These are phyloP conservation scores for Elsinoe necatrix DNA, from an alignment of 2,329 filamentous ascomycete species.

Conservation along the genomic window DNA sequence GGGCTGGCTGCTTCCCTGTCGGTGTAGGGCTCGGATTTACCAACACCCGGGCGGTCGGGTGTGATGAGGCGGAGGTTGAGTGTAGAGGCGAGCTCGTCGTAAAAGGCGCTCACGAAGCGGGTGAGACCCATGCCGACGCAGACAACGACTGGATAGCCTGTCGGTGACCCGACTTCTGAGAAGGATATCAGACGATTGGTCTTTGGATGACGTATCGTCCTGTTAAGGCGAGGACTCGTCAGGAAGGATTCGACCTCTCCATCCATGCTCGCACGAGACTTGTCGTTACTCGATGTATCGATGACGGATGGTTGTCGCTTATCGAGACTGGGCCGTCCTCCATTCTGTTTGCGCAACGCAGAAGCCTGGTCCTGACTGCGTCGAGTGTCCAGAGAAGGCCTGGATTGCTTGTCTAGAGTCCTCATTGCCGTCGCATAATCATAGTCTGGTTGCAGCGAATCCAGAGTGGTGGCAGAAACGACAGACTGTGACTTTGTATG, in stretches of 20 bases:
- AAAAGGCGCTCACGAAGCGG: slow-evolving; percentile 91
- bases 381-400: not conserved
- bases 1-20: slow-evolving; percentile 72
- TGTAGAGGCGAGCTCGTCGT: slow-evolving; percentile 86
- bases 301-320: slow-evolving; percentile 21
- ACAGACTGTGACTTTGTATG: not conserved
- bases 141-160: slow-evolving; percentile 87
- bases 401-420: slow-evolving; percentile 6
- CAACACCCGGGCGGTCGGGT: slow-evolving; percentile 86
- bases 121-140: slow-evolving; percentile 98
- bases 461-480: not conserved
- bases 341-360: not conserved
- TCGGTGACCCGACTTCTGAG: slow-evolving; percentile 88
- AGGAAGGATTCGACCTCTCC: slow-evolving; percentile 80
- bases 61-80: slow-evolving; percentile 86
- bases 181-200: slow-evolving; percentile 87
- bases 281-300: slow-evolving; percentile 14
- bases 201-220: slow-evolving; percentile 77
- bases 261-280: slow-evolving; percentile 57
- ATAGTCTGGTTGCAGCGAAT: not conserved
- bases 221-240: slow-evolving; percentile 71
- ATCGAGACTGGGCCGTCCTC: not conserved
- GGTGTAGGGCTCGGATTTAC: slow-evolving; percentile 77
- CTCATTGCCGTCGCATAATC: slow-evolving; percentile 2
- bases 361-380: not conserved